Evolutionary conservation across 768 basidiomycete genomes (phyloP), one percentile per base, ranked within the genome.

Genomic region (Agrocybe pediades): DNA sequence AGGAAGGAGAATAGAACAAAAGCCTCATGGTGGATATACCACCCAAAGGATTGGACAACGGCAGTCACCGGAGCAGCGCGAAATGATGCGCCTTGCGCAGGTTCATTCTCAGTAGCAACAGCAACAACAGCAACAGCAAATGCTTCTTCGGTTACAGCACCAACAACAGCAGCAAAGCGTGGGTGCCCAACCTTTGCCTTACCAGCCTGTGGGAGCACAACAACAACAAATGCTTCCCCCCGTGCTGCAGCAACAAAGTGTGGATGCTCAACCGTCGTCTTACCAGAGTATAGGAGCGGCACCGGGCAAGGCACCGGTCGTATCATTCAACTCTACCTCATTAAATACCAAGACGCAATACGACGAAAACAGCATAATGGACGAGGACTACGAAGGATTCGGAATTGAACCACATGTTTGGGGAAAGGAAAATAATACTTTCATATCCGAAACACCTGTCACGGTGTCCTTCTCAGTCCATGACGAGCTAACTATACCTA

Each of bases 371-470:
- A 15, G 2, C 54, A 58, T n/a, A 58, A 54, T 4, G 52, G 29
- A 57, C 1, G 68, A 73, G 16, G 64, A 60, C 0, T 71, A 69
- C 42, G 73, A 74, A 46, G 69, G 73, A 30, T 58, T 75, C 40
- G 59, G 57, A 25, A 56, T 13, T 36, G 61, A 6, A 61, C 4
- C 11, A 11, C 33, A 36, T 5, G 13, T 13, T 36, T n/a, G 3
- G 61, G 59, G 7, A 58, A 65, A 0, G n/a, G 74, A 77, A 42
- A 69, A 76, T 0, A 71, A 64, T 9, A 76, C 80, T 2, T 62
- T 78, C n/a, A 74, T 82, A 19, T 74, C 69, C 8, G 80, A 82
- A 60, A 83, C 78, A 0, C 79, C 84, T 1, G 69, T 84, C 24
- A 75, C 82, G 0, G 68, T 81, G 15, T 75, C 79, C 1, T 86